phyloP scores from a whole-genome alignment of 768 basidiomycete species.

The Gymnopilus junonius region DNA sequence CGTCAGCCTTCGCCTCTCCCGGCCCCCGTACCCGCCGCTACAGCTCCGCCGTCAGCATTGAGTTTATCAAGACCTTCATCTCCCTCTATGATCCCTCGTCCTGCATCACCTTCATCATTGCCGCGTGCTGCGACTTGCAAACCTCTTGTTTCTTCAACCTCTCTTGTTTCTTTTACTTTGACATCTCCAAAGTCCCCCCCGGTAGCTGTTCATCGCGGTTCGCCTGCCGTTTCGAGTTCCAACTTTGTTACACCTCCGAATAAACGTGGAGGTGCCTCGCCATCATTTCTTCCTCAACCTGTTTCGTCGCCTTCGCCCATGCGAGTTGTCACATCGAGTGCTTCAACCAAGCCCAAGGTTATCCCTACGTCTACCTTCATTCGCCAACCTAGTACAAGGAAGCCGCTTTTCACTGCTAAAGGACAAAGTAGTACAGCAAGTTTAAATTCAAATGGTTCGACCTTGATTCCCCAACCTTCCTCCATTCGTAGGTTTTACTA shows the following conservation, averaged over 20 bases:
- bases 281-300: slow-evolving; percentile 69
- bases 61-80: slow-evolving; percentile 18
- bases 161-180: slow-evolving; percentile 40
- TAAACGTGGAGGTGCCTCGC: slow-evolving; percentile 50
- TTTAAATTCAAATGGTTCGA: slow-evolving; percentile 60
- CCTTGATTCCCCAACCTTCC: slow-evolving; percentile 54
- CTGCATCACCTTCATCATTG: slow-evolving; percentile 30
- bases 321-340: slow-evolving; percentile 23
- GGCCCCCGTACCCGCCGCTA: slow-evolving; percentile 12
- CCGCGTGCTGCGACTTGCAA: slow-evolving; percentile 30
- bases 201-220: slow-evolving; percentile 19
- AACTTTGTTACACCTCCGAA: slow-evolving; percentile 53
- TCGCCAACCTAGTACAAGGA: slow-evolving; percentile 44
- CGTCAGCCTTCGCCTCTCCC: slow-evolving; percentile 20
- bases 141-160: slow-evolving; percentile 49
- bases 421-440: slow-evolving; percentile 19
- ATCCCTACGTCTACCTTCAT: slow-evolving; percentile 45
- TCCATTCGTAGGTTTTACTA: slow-evolving; percentile 64
- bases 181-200: slow-evolving; percentile 4
- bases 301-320: slow-evolving; percentile 49
- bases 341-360: slow-evolving; percentile 27
- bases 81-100: slow-evolving; percentile 26
- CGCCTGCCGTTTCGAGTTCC: slow-evolving; percentile 32
- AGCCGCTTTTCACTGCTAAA: slow-evolving; percentile 34
- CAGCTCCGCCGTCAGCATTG: neutral